Conservation (phyloP, 2,329 filamentous ascomycete genomes). For the Trichoderma sp. region DNA sequence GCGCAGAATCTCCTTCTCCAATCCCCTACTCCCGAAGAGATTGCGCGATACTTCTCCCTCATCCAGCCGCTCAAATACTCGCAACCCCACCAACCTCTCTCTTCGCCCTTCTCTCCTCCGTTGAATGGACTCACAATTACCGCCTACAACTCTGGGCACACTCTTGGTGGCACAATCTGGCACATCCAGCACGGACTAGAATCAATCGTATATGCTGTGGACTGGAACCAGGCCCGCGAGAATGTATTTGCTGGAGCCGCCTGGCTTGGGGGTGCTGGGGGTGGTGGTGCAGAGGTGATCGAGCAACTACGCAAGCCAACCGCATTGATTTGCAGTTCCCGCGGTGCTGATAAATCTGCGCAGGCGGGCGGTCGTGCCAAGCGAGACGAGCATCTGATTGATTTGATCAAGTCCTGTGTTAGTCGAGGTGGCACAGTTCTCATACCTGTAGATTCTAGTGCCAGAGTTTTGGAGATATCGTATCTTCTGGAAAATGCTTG, state of each 20-base stretch:
- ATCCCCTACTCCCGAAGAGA: conserved; percentile 82
- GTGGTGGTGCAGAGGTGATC: conserved; percentile 84
- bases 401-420: conserved; percentile 77
- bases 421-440: conserved; percentile 84
- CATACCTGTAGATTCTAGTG: conserved; percentile 92
- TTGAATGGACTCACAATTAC: conserved; percentile 91
- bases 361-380: conserved; percentile 73
- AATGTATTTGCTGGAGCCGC: conserved; percentile 92
- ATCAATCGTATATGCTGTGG: conserved; percentile 94
- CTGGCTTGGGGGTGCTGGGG: conserved; percentile 82
- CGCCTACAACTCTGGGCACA: conserved; percentile 95
- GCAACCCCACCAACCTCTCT: conserved; percentile 87
- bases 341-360: conserved; percentile 72
- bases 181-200: conserved; percentile 96
- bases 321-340: conserved; percentile 87
- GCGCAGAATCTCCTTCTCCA: conserved; percentile 61
- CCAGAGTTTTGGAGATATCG: conserved; percentile 87
- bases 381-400: conserved; percentile 81
- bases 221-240: conserved; percentile 97
- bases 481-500: conserved; percentile 93
- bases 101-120: conserved; percentile 84
- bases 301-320: conserved; percentile 93
- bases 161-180: conserved; percentile 96
- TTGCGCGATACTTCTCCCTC: conserved; percentile 85
- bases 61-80: conserved; percentile 96